These are phyloP conservation scores for Hypocrella siamensis DNA, from an alignment of 2,329 filamentous ascomycete genomes.

Conservation along the genomic window DNA sequence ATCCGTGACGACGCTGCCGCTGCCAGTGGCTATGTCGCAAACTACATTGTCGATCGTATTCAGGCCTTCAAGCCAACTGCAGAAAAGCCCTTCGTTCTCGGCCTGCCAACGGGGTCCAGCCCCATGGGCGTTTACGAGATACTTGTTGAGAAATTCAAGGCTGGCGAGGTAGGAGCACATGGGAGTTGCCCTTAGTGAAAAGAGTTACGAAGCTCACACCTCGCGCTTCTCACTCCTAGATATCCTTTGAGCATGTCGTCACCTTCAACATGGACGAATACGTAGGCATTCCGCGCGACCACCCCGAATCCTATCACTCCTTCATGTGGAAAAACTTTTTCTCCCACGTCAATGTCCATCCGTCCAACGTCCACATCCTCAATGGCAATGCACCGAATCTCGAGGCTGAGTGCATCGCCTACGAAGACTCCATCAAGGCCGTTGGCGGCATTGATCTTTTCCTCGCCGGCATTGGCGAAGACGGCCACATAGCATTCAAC, in stretches of 20 bases:
- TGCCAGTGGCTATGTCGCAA: constrained; percentile 62
- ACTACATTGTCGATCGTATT: constrained; percentile 73
- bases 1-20: constrained; percentile 56
- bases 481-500: constrained; percentile 84
- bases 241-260: constrained; percentile 77
- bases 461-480: constrained; percentile 69
- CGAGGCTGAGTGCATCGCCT: constrained; percentile 60
- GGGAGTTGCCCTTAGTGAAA: background rate
- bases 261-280: constrained; percentile 96
- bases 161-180: constrained; percentile 31
- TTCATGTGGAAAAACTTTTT: constrained; percentile 95
- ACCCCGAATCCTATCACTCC: constrained; percentile 75
- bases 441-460: constrained; percentile 74
- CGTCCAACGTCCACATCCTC: constrained; percentile 70
- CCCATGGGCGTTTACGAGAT: constrained; percentile 64
- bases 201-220: constrained; percentile 1
- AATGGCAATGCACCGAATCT: constrained; percentile 66
- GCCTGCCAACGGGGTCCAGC: constrained; percentile 70
- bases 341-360: constrained; percentile 67
- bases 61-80: constrained; percentile 59
- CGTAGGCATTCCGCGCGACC: constrained; percentile 66
- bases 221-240: constrained; percentile 19
- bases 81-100: constrained; percentile 63
- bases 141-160: constrained; percentile 56
- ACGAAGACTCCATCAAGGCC: constrained; percentile 61